Conservation (phyloP, 2,329 filamentous ascomycete species). For the Fusarium caatingaense region DNA sequence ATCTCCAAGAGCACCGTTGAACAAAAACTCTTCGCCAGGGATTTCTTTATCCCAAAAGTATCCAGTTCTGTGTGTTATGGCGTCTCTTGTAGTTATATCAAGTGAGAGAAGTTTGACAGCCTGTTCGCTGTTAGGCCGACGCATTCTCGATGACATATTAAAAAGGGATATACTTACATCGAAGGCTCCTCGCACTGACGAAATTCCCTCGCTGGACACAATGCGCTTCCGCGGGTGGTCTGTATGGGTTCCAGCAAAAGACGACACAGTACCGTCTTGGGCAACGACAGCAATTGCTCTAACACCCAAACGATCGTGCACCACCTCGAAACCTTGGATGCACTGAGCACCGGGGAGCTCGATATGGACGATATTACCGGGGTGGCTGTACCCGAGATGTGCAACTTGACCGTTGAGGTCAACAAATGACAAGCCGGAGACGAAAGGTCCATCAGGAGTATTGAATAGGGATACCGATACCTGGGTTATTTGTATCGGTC, state of each 20-base stretch:
- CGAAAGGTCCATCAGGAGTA: too few relatives aligned
- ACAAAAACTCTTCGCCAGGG: rapidly evolving
- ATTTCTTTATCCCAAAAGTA: background rate
- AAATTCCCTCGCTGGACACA: background rate
- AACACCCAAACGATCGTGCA: background rate
- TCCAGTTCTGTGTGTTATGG: background rate
- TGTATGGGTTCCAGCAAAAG: background rate
- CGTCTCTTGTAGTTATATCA: background rate
- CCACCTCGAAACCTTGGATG: background rate
- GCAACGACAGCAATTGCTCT: background rate
- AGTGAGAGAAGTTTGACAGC: background rate
- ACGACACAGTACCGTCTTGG: background rate
- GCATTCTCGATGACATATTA: background rate
- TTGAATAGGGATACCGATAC: too few relatives aligned
- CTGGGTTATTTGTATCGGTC: too few relatives aligned
- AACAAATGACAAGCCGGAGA: too few relatives aligned
- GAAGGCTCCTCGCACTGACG: background rate
- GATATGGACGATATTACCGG: background rate
- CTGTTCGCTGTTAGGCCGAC: background rate
- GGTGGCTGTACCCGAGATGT: background rate
- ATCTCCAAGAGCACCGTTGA: background rate
- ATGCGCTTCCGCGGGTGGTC: background rate
- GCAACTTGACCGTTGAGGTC: too few relatives aligned
- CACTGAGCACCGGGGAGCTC: background rate
- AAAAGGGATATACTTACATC: background rate